A percentile compares a stretch with the other conserved stretches of the same genome.
Evolutionary conservation across 2,329 filamentous ascomycete genomes (phyloP).

Genomic region (Aspergillus sojae): DNA sequence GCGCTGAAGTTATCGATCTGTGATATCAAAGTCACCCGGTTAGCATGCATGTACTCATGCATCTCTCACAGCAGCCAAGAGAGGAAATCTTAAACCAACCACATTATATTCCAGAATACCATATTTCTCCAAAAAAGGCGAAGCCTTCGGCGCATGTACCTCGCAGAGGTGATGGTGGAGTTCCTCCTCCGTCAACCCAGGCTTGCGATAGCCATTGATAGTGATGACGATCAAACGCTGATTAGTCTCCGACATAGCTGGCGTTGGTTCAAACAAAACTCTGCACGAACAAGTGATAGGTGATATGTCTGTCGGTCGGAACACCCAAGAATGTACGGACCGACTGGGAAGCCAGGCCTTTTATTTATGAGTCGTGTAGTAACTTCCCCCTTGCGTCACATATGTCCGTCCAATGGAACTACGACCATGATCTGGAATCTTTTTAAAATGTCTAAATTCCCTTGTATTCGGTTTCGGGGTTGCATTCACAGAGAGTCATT

Average conservation of each 20-base stretch:
- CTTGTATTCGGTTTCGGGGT: neutral
- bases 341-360: neutral
- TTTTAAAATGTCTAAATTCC: neutral
- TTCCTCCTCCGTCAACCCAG: conserved; percentile 32
- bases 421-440: neutral
- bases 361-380: neutral
- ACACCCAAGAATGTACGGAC: neutral
- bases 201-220: conserved; percentile 33
- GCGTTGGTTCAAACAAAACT: neutral
- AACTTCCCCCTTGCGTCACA: neutral
- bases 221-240: conserved; percentile 22
- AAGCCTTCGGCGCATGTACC: conserved; percentile 29
- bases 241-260: neutral
- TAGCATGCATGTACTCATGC: neutral
- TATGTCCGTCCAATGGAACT: neutral
- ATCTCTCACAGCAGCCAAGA: neutral
- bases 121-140: conserved; percentile 31
- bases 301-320: too few species aligned
- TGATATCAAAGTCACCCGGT: neutral
- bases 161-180: conserved; percentile 31
- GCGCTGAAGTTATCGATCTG: conserved; percentile 15
- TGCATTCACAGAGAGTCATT: neutral
- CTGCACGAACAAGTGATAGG: neutral
- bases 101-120: conserved; percentile 33
- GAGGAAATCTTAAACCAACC: conserved; percentile 18